phyloP scores from a whole-genome alignment of 495 filamentous ascomycete species.

The Talaromyces ruber region DNA sequence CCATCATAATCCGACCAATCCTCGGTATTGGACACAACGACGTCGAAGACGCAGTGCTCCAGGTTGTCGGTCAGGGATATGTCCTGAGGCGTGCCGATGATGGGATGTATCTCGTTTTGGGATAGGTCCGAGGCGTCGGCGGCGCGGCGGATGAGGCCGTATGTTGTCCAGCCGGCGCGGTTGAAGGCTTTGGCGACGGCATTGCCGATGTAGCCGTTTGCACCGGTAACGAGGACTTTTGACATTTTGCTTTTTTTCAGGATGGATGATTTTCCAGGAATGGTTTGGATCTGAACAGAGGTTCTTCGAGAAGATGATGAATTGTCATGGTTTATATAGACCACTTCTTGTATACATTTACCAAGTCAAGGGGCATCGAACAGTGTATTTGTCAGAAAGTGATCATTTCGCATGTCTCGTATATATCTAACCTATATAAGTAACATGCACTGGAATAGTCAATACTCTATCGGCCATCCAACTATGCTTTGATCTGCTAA shows the following conservation, averaged over 20 bases:
- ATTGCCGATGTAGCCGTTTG: slow-evolving; percentile 33
- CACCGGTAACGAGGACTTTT: slow-evolving; percentile 29
- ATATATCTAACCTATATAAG: not conserved
- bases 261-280: not conserved
- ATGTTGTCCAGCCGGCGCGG: slow-evolving; percentile 26
- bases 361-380: not conserved
- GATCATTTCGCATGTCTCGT: not conserved
- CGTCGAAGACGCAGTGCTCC: slow-evolving; percentile 14
- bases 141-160: slow-evolving; percentile 25
- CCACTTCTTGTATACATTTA: not conserved
- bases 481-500: not conserved
- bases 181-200: slow-evolving; percentile 31
- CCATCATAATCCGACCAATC: slow-evolving; percentile 18
- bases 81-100: slow-evolving; percentile 16
- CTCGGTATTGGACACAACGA: slow-evolving; percentile 30
- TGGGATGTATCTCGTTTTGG: slow-evolving; percentile 24
- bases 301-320: not conserved
- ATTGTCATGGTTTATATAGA: not conserved
- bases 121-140: slow-evolving; percentile 12
- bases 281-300: not conserved
- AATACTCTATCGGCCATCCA: not conserved
- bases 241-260: not conserved
- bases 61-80: not conserved
- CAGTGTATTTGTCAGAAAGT: not conserved
- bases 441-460: not conserved